Percentiles rank a stretch among this genome's conserved stretches.
Conservation (phyloP, 2,329 filamentous ascomycete genomes). For the Trichoderma brevicompactum region DNA sequence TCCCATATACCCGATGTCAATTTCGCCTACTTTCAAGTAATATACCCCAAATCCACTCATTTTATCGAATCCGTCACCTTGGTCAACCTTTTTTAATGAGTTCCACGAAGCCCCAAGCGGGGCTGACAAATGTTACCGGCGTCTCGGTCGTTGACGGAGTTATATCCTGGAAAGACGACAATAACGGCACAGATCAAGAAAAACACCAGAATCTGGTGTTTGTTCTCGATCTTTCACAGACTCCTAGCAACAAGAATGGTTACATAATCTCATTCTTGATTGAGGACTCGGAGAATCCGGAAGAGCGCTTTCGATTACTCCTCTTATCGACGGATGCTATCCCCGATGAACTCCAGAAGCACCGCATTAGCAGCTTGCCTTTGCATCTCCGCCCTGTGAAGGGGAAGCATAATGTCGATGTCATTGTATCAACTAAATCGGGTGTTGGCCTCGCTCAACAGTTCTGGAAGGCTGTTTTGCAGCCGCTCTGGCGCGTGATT, state of each 20-base stretch:
- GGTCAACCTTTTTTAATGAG: not conserved
- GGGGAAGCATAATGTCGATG: constrained; percentile 51
- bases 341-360: constrained; percentile 42
- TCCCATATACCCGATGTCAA: not conserved
- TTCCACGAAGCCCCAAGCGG: not conserved
- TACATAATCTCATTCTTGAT: constrained; percentile 46
- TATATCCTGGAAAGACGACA: constrained; percentile 38
- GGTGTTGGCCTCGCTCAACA: constrained; percentile 61
- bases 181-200: constrained; percentile 27
- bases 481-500: constrained; percentile 57
- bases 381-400: constrained; percentile 39
- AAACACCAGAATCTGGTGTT: constrained; percentile 40
- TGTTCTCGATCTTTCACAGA: constrained; percentile 30
- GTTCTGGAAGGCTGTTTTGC: constrained; percentile 61
- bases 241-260: not conserved
- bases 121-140: constrained; percentile 30
- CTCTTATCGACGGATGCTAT: constrained; percentile 42
- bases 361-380: constrained; percentile 47
- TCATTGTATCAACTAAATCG: constrained; percentile 70
- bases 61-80: too few relatives aligned
- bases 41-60: not conserved
- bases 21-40: not conserved
- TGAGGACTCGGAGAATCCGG: constrained; percentile 39
- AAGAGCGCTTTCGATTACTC: constrained; percentile 38
- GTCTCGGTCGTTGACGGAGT: constrained; percentile 35